Evolutionary conservation across 805 yeast genomes (phyloP).

Genomic region (Metschnikowia peoriensis): DNA sequence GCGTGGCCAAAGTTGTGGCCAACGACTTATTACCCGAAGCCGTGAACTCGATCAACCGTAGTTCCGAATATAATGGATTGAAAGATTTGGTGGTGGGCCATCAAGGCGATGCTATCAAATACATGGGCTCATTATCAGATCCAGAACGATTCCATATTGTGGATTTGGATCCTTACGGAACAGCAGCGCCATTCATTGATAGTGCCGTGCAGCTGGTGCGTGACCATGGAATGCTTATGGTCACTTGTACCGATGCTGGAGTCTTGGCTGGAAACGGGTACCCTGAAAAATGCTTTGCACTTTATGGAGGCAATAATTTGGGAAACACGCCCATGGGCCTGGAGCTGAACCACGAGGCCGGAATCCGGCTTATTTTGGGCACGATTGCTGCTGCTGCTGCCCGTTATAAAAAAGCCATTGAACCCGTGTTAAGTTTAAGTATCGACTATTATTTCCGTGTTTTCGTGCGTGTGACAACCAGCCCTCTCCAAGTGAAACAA

Average conservation of each 20-base stretch:
- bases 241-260: constrained; percentile 95
- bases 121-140: constrained; percentile 54
- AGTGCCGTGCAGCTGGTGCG: constrained; percentile 82
- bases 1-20: constrained; percentile 72
- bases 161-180: constrained; percentile 96
- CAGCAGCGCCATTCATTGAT: constrained; percentile 94
- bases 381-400: constrained; percentile 83
- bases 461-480: constrained; percentile 71
- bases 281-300: constrained; percentile 94
- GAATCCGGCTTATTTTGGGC: constrained; percentile 77
- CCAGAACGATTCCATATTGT: constrained; percentile 69
- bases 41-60: constrained; percentile 72
- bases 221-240: constrained; percentile 81
- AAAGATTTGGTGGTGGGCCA: constrained; percentile 58
- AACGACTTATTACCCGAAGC: constrained; percentile 88
- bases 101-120: constrained; percentile 87
- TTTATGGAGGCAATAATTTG: constrained; percentile 89
- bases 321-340: constrained; percentile 49
- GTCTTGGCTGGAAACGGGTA: constrained; percentile 94
- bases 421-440: constrained; percentile 80
- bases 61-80: constrained; percentile 66
- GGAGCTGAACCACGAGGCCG: constrained; percentile 92
- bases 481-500: constrained; percentile 80
- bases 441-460: constrained; percentile 92
- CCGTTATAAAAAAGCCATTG: constrained; percentile 80